A percentile compares a stretch with the other conserved stretches of the same genome.
phyloP scores from a whole-genome alignment of 1,139 yeast species.

The Protomyces macrosporus region DNA sequence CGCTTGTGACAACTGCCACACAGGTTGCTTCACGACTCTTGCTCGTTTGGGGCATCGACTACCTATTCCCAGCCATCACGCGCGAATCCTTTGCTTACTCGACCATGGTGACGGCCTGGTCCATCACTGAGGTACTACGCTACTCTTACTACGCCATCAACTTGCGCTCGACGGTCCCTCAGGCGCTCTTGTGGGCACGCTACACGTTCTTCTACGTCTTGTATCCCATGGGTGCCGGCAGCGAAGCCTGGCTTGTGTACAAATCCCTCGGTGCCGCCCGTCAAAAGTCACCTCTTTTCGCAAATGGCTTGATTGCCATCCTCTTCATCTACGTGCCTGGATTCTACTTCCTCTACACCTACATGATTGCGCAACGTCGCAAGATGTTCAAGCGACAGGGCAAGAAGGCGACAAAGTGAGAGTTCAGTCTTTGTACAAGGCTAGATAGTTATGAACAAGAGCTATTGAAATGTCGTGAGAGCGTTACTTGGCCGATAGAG shows the following conservation, averaged over 20 bases:
- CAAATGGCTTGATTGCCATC: slow-evolving; percentile 51
- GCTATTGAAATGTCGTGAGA: too few relatives aligned
- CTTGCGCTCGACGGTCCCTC: slow-evolving; percentile 56
- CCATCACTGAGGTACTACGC: slow-evolving; percentile 80
- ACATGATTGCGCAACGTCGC: slow-evolving; percentile 69
- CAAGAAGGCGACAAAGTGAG: slow-evolving; percentile 10
- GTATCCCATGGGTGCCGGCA: slow-evolving; percentile 86
- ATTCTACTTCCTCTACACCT: slow-evolving; percentile 72
- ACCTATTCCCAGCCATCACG: slow-evolving; percentile 58
- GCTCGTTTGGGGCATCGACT: slow-evolving; percentile 78
- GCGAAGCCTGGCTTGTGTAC: slow-evolving; percentile 69
- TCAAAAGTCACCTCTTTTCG: slow-evolving; percentile 50
- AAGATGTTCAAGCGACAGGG: slow-evolving; percentile 27
- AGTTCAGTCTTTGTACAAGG: not conserved
- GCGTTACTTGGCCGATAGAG: not conserved
- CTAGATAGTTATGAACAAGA: not conserved
- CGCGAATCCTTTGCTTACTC: slow-evolving; percentile 55
- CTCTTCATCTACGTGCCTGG: slow-evolving; percentile 52
- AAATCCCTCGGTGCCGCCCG: slow-evolving; percentile 60
- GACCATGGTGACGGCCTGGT: slow-evolving; percentile 78
- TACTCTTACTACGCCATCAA: slow-evolving; percentile 76
- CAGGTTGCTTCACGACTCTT: slow-evolving; percentile 83
- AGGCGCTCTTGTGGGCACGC: slow-evolving; percentile 62
- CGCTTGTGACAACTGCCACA: slow-evolving; percentile 71
- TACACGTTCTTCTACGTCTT: slow-evolving; percentile 59